phyloP scores from a whole-genome alignment of 176 grass and related monocot genomes.

The Alloteropsis semialata region DNA sequence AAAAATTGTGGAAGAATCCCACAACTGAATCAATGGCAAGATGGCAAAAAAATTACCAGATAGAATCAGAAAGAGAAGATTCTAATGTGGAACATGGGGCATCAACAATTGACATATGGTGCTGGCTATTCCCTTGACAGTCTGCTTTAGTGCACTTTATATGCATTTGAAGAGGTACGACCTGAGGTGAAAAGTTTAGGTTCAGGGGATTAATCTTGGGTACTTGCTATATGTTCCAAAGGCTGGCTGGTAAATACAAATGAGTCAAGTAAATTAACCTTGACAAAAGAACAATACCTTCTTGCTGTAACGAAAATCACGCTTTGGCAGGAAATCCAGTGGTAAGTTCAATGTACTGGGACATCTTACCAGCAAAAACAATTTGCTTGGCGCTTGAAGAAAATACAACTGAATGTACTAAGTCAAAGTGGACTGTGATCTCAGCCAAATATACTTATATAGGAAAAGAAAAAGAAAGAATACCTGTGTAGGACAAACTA shows the following conservation, averaged over 20 bases:
- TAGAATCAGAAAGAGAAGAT: slow-evolving; percentile 52
- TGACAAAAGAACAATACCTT: slow-evolving; percentile 49
- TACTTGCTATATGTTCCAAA: background rate
- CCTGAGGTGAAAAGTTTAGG: slow-evolving; percentile 37
- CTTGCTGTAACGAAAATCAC: slow-evolving; percentile 86
- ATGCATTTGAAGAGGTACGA: slow-evolving; percentile 56
- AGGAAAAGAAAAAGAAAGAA: slow-evolving; percentile 10
- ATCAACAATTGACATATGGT: slow-evolving; percentile 11
- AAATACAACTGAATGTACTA: slow-evolving; percentile 15
- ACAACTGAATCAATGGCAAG: slow-evolving; percentile 1
- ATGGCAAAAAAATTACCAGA: slow-evolving; percentile 60
- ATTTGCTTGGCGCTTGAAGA: slow-evolving; percentile 67
- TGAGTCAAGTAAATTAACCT: background rate
- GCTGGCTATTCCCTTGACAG: slow-evolving; percentile 27
- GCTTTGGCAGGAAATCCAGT: slow-evolving; percentile 78
- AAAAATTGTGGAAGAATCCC: no score
- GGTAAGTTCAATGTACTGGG: slow-evolving; percentile 69
- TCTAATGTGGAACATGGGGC: slow-evolving; percentile 30
- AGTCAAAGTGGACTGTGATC: background rate
- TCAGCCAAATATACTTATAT: slow-evolving; percentile 22
- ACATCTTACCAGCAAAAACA: slow-evolving; percentile 83
- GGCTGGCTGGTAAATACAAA: background rate
- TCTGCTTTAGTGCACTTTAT: slow-evolving; percentile 64
- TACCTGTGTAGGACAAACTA: slow-evolving; percentile 75
- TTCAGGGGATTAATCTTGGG: background rate